Evolutionary conservation across 1,284 basidiomycete genomes (phyloP), one percentile per base, ranked within the genome.

Genomic region (Phenoliferia sp.): DNA sequence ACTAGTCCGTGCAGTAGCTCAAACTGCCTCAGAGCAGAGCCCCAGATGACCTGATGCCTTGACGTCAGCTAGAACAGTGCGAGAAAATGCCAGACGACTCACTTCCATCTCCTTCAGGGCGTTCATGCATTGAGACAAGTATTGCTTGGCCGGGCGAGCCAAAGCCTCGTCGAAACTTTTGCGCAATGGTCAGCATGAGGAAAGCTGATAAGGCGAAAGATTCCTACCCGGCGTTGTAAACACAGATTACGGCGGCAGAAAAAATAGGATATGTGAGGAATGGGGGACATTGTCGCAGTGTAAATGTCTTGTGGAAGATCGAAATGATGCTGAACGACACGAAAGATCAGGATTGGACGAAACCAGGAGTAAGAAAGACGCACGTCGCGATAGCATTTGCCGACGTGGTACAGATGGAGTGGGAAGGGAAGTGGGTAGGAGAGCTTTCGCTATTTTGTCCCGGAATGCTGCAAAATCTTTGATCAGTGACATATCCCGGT

Each of bases 231-330:
- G 55, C 4, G 31, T 6, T 5, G 44, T 55, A 6, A 12, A 67
- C 85, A 75, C 91, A 90, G 87, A 90, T 90, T 69, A 92, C 87
- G 67, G 86, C 86, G 28, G 90, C 90, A 10, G 86, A 88, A 80
- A 92, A 93, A 31, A 91, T 81, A 72, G 90, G 90, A 76, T 90
- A 93, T 70, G 85, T 88, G 58, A 91, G 79, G 77, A 90, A 92
- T 2, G 88, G 87, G 2, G 90, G 82, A 39, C 85, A 85, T 26
- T 85, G 84, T 56, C 84, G 83, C 62, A 90, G 81, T 59, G 84
- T 83, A 77, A 89, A 63, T 9, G 72, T 74, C 68, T 77, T 74
- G 57, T 67, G 63, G 68, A 74, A 77, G 16, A 66, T 57, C 15
- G 34, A 75, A 86, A 88, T 84, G 67, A 90, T 88, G 32, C 71